A percentile compares a stretch with the other conserved stretches of the same genome.
phyloP scores from a whole-genome alignment of 2,329 filamentous ascomycete species.

The Nigrospora oryzae region DNA sequence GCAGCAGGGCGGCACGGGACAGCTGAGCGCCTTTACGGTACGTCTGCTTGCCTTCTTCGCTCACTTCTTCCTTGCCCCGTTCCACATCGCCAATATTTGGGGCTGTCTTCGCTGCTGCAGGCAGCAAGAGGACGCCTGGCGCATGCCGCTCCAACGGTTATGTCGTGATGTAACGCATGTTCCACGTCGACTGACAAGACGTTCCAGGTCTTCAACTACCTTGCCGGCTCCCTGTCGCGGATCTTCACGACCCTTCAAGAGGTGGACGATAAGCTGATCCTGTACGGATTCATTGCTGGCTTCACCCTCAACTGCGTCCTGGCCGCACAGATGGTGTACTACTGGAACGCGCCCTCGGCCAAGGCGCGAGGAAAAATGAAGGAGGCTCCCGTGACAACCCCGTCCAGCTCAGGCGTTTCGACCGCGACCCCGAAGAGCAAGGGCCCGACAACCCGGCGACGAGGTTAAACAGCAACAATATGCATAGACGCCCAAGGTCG shows the following conservation, averaged over 20 bases:
- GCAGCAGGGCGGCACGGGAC: slow-evolving; percentile 79
- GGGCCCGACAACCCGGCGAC: slow-evolving; percentile 31
- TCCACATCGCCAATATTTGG: too few species aligned
- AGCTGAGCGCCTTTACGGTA: slow-evolving; percentile 94
- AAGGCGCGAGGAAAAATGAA: slow-evolving; percentile 30
- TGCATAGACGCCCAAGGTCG: neutral
- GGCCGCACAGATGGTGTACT: slow-evolving; percentile 86
- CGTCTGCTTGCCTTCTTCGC: slow-evolving; percentile 24
- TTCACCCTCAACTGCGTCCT: slow-evolving; percentile 85
- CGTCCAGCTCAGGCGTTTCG: slow-evolving; percentile 15
- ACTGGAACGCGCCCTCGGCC: slow-evolving; percentile 70
- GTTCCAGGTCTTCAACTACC: slow-evolving; percentile 90
- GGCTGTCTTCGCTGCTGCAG: too few species aligned
- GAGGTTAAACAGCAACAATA: slow-evolving; percentile 19
- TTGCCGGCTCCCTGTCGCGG: slow-evolving; percentile 81
- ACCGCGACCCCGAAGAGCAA: slow-evolving; percentile 24
- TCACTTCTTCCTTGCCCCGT: too few species aligned
- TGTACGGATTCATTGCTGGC: slow-evolving; percentile 89
- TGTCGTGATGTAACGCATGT: too few species aligned
- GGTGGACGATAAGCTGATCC: slow-evolving; percentile 91
- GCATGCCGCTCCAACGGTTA: too few species aligned
- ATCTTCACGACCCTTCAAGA: slow-evolving; percentile 98
- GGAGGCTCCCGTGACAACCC: slow-evolving; percentile 17
- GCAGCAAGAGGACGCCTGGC: too few species aligned
- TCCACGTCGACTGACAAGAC: too few species aligned